Percentiles rank a stretch among this genome's conserved stretches.
Evolutionary conservation across 1,284 basidiomycete genomes (phyloP).

Genomic region (Nidula niveotomentosa): DNA sequence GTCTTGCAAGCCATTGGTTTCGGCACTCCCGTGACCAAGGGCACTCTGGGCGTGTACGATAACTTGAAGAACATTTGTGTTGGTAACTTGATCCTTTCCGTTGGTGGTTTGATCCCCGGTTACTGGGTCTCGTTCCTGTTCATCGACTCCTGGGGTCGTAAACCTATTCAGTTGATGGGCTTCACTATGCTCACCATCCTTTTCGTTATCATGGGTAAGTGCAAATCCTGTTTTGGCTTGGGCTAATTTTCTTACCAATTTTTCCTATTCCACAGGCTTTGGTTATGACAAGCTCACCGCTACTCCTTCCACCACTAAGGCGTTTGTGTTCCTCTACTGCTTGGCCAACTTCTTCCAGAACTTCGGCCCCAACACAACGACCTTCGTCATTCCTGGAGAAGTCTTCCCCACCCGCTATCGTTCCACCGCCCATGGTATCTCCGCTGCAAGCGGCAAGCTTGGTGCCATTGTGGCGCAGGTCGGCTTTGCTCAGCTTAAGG

Average conservation of each 20-base stretch:
- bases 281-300: conserved; percentile 67
- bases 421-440: conserved; percentile 84
- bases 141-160: conserved; percentile 74
- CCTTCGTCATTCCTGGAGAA: conserved; percentile 83
- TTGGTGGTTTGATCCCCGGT: conserved; percentile 73
- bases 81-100: conserved; percentile 70
- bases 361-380: conserved; percentile 83
- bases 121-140: conserved; percentile 73
- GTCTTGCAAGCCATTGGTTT: conserved; percentile 60
- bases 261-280: conserved; percentile 48
- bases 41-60: conserved; percentile 41
- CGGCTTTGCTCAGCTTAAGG: conserved; percentile 69
- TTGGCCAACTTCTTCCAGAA: conserved; percentile 76
- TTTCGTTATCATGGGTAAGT: conserved; percentile 59
- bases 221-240: neutral
- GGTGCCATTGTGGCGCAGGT: conserved; percentile 85
- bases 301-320: conserved; percentile 49
- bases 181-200: conserved; percentile 69
- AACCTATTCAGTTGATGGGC: conserved; percentile 78
- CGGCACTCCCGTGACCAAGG: conserved; percentile 38
- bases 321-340: conserved; percentile 80
- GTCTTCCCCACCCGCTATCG: conserved; percentile 87
- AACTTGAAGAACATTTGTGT: conserved; percentile 54
- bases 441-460: conserved; percentile 80
- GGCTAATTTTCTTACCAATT: no score